Evolutionary conservation across 2,329 filamentous ascomycete genomes (phyloP).

Genomic region (Alternaria sp.): DNA sequence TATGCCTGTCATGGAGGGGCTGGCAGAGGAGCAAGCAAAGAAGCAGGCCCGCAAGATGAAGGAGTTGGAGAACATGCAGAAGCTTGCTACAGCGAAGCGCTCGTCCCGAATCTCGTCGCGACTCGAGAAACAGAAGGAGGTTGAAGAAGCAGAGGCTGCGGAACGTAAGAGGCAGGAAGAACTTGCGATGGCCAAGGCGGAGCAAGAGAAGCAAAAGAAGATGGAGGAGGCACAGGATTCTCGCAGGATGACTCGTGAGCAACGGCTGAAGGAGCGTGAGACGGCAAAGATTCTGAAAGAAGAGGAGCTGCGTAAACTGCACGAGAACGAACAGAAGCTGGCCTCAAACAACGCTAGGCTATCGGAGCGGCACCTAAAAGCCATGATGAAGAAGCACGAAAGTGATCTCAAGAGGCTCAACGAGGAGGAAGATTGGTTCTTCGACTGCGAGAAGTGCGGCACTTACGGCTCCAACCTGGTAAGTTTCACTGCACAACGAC

Average conservation of each 20-base stretch:
- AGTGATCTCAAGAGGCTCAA: conserved; percentile 75
- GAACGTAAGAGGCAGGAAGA: conserved; percentile 70
- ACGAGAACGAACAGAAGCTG: conserved; percentile 72
- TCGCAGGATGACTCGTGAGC: conserved; percentile 82
- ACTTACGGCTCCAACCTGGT: conserved; percentile 81
- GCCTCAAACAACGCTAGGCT: conserved; percentile 58
- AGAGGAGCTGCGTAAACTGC: conserved; percentile 79
- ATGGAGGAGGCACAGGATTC: conserved; percentile 78
- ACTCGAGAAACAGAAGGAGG: conserved; percentile 75
- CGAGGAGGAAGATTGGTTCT: conserved; percentile 83
- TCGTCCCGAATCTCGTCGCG: conserved; percentile 88
- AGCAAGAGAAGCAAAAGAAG: conserved; percentile 66
- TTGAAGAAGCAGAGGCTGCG: conserved; percentile 74
- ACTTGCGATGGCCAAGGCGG: conserved; percentile 65
- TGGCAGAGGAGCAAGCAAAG: conserved; percentile 70
- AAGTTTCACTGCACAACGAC: conserved; percentile 24
- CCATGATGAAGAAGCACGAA: conserved; percentile 80
- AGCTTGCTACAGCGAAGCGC: conserved; percentile 90
- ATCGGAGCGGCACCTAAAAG: conserved; percentile 81
- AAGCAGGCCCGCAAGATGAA: conserved; percentile 78
- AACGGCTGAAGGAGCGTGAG: conserved; percentile 85
- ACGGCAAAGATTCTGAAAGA: conserved; percentile 81
- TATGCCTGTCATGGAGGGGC: conserved; percentile 81
- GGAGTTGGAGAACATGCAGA: conserved; percentile 80
- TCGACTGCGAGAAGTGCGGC: conserved; percentile 89